These are phyloP conservation scores for Fraxinus albicans DNA, from an alignment of 305 asterid species.

Conservation along the genomic window DNA sequence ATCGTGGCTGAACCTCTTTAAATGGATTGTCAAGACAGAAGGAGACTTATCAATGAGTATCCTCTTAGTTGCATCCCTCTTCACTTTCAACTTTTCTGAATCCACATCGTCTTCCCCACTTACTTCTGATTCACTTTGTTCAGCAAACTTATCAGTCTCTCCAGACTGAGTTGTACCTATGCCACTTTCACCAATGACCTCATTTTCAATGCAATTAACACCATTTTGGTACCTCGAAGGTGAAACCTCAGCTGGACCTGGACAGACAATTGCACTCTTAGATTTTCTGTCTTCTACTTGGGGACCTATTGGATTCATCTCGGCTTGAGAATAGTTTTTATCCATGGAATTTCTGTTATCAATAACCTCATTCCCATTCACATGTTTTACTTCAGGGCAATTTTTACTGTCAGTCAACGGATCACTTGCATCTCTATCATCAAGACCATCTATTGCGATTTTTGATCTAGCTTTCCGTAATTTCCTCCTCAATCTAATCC, in stretches of 20 bases:
- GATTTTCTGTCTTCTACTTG: slow-evolving; percentile 28
- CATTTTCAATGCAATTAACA: slow-evolving; percentile 19
- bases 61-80: slow-evolving; percentile 87
- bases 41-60: slow-evolving; percentile 71
- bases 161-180: slow-evolving; percentile 30
- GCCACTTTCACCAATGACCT: slow-evolving; percentile 20
- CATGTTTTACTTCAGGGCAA: slow-evolving; percentile 1
- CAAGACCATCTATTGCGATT: slow-evolving; percentile 28
- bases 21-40: slow-evolving; percentile 69
- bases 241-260: slow-evolving; percentile 27
- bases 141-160: slow-evolving; percentile 22
- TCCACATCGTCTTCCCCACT: slow-evolving; percentile 42
- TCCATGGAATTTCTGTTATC: slow-evolving; percentile 30
- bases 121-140: slow-evolving; percentile 37
- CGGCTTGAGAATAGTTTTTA: slow-evolving; percentile 30
- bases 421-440: slow-evolving; percentile 28
- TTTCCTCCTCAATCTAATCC: slow-evolving; percentile 36
- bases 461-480: slow-evolving; percentile 28
- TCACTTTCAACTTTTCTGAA: slow-evolving; percentile 56
- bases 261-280: slow-evolving; percentile 20
- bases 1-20: slow-evolving; percentile 91
- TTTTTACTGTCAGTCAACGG: slow-evolving; percentile 10
- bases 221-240: slow-evolving; percentile 22
- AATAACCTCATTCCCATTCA: slow-evolving; percentile 25
- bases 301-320: slow-evolving; percentile 25